Evolutionary conservation across 371 early-diverging fungal genomes (phyloP).

Genomic region (Apophysomyces elegans): DNA sequence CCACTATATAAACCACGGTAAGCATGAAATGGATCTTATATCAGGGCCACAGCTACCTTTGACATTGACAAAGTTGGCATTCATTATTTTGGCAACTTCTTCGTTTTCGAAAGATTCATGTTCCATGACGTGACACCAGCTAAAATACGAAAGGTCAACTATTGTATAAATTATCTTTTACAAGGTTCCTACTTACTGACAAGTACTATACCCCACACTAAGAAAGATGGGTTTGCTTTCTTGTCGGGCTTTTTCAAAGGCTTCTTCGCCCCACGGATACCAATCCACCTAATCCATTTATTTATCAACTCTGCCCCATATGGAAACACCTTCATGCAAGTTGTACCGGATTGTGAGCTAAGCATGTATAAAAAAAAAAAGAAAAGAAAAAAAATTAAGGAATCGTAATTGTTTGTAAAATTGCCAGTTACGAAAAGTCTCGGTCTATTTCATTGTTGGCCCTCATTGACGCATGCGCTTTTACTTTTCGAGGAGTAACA

Average conservation of each 20-base stretch:
- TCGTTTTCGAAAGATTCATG: conserved; percentile 69
- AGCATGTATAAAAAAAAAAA: not conserved
- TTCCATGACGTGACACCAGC: conserved; percentile 78
- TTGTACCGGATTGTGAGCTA: conserved; percentile 54
- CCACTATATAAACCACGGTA: conserved; percentile 24
- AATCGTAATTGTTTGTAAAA: not conserved
- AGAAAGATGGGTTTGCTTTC: conserved; percentile 69
- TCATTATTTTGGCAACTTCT: conserved; percentile 61
- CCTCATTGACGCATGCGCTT: not conserved
- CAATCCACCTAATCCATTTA: conserved; percentile 59
- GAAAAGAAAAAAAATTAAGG: not conserved
- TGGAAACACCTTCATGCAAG: conserved; percentile 7
- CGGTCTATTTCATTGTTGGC: not conserved
- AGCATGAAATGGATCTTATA: too few relatives aligned
- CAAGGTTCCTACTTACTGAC: conserved; percentile 50
- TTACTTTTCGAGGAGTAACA: conserved; percentile 3
- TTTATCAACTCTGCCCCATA: conserved; percentile 1
- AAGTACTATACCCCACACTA: conserved; percentile 72
- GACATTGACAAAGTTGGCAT: conserved; percentile 60
- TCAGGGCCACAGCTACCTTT: conserved; percentile 45
- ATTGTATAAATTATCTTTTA: not conserved
- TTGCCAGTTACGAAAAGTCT: not conserved
- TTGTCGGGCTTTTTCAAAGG: conserved; percentile 54
- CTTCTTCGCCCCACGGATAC: conserved; percentile 77
- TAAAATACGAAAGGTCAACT: conserved; percentile 10